A percentile compares a stretch with the other conserved stretches of the same genome.
Evolutionary conservation across 2,329 filamentous ascomycete species (phyloP).

Genomic region (Botryosphaeria agaves): DNA sequence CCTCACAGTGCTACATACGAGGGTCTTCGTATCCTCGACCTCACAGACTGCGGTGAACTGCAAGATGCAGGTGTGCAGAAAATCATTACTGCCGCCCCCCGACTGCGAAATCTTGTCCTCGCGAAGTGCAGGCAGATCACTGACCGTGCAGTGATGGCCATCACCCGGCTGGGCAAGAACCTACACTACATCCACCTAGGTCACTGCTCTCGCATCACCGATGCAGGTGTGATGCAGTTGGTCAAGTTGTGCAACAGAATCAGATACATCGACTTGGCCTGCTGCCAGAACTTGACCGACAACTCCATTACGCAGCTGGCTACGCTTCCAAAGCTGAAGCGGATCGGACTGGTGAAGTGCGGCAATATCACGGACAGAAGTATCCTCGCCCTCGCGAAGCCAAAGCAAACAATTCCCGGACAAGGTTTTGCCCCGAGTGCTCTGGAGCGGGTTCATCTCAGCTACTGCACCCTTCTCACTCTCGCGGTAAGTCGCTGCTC

Average conservation of each 20-base stretch:
- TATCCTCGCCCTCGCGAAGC: constrained; percentile 66
- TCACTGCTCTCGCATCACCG: constrained; percentile 83
- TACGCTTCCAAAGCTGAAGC: constrained; percentile 75
- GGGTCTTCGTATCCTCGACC: constrained; percentile 77
- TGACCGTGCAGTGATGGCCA: constrained; percentile 71
- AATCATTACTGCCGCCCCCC: constrained; percentile 73
- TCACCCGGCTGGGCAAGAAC: constrained; percentile 83
- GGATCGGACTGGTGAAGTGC: constrained; percentile 92
- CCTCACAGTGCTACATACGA: constrained; percentile 57
- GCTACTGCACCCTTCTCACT: constrained; percentile 78
- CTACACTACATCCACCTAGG: constrained; percentile 92
- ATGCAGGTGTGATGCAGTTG: constrained; percentile 68
- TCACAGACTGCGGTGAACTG: constrained; percentile 73
- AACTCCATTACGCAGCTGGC: constrained; percentile 71
- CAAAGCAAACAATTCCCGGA: constrained; percentile 35
- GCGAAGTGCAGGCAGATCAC: constrained; percentile 91
- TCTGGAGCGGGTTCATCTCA: constrained; percentile 85
- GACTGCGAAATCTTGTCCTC: constrained; percentile 79
- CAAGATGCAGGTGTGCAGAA: constrained; percentile 77
- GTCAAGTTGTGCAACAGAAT: constrained; percentile 83
- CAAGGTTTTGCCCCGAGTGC: constrained; percentile 44
- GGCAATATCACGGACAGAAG: constrained; percentile 77
- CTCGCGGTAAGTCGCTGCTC: constrained; percentile 50
- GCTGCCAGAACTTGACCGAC: constrained; percentile 79
- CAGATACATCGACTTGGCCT: constrained; percentile 94